Evolutionary conservation across 192 early-diverging fungal species (phyloP).

Genomic region (Spizellomyces punctatus): DNA sequence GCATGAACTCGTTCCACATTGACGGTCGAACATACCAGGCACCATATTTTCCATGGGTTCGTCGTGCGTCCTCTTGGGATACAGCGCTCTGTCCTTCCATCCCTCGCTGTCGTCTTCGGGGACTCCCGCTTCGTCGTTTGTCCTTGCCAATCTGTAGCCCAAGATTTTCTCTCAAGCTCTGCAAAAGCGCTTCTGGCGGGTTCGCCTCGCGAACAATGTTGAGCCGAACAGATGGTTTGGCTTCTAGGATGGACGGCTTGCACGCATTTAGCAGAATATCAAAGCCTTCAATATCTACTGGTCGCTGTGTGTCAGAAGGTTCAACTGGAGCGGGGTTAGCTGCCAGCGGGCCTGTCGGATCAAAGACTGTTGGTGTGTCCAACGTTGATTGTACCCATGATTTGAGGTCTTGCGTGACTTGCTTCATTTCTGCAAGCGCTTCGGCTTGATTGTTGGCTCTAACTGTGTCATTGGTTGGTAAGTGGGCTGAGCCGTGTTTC

Average conservation of each 20-base stretch:
- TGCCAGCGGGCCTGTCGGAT: neutral
- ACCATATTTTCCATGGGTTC: constrained; percentile 29
- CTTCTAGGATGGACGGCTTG: constrained; percentile 46
- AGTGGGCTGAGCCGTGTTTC: neutral
- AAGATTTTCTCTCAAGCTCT: constrained; percentile 26
- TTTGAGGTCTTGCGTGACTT: constrained; percentile 24
- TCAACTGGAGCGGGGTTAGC: neutral
- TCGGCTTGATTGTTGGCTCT: neutral
- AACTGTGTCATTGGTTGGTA: neutral
- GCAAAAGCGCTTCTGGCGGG: constrained; percentile 34
- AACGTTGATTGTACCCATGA: constrained; percentile 27
- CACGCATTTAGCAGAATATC: constrained; percentile 50
- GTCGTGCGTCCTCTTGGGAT: neutral
- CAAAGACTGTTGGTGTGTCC: constrained; percentile 26
- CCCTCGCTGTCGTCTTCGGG: neutral
- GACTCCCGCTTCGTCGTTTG: neutral
- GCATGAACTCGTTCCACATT: constrained; percentile 42
- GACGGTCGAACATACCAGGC: constrained; percentile 42
- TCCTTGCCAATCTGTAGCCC: constrained; percentile 10
- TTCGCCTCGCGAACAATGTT: constrained; percentile 45
- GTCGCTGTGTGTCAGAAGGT: neutral
- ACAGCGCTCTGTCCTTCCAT: neutral
- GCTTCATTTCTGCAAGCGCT: neutral
- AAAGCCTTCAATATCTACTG: constrained; percentile 33
- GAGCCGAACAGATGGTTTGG: constrained; percentile 38